phyloP scores from a whole-genome alignment of 2,329 filamentous ascomycete genomes.

The Phialophora macrospora region DNA sequence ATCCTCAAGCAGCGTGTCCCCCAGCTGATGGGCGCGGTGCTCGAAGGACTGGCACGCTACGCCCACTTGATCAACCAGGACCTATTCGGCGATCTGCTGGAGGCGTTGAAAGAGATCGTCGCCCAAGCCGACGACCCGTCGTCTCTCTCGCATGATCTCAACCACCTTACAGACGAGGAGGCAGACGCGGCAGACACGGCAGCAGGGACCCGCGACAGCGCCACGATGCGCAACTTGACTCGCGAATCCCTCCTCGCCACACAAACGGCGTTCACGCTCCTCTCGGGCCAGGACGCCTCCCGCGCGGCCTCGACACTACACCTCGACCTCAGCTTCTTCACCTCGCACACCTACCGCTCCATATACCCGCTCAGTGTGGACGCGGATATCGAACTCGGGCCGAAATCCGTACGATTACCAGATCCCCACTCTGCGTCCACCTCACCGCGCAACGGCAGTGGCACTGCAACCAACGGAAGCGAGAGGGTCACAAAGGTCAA shows the following conservation, averaged over 20 bases:
- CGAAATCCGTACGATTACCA: slow-evolving; percentile 73
- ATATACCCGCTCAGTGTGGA: slow-evolving; percentile 79
- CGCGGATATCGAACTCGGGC: slow-evolving; percentile 80
- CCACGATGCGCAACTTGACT: slow-evolving; percentile 70
- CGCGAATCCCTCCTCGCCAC: slow-evolving; percentile 92
- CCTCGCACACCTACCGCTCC: slow-evolving; percentile 86
- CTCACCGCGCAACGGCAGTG: neutral
- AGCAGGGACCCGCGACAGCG: slow-evolving; percentile 54
- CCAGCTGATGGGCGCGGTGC: slow-evolving; percentile 91
- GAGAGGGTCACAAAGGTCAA: slow-evolving; percentile 74
- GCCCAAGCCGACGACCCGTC: slow-evolving; percentile 61
- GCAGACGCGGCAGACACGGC: slow-evolving; percentile 43
- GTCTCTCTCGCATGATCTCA: slow-evolving; percentile 49
- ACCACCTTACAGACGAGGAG: slow-evolving; percentile 39
- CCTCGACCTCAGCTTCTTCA: slow-evolving; percentile 94
- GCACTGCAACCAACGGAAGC: slow-evolving; percentile 11
- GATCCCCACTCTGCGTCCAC: slow-evolving; percentile 63
- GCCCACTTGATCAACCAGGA: slow-evolving; percentile 98
- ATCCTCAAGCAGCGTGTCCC: slow-evolving; percentile 83
- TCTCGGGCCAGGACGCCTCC: slow-evolving; percentile 90
- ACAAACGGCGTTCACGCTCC: slow-evolving; percentile 93
- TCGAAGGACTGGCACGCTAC: slow-evolving; percentile 92
- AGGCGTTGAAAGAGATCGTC: slow-evolving; percentile 92
- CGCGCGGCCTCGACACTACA: slow-evolving; percentile 80
- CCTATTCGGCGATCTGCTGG: slow-evolving; percentile 95